Conservation (phyloP, 129 eudicot species). For the Tanacetum coccineum region DNA sequence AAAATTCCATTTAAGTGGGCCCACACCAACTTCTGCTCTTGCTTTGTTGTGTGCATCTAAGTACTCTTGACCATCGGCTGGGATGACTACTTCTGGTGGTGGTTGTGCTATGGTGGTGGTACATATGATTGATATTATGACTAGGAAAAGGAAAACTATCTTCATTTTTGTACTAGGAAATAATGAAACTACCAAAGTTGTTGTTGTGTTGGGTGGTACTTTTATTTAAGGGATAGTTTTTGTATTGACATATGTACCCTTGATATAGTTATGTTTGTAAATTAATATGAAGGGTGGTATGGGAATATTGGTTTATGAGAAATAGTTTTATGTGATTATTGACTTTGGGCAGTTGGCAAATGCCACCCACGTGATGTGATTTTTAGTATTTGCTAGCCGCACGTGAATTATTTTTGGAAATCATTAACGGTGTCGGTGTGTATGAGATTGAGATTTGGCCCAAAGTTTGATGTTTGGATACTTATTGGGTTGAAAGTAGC, state of each 20-base stretch:
- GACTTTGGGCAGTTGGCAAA: conserved; percentile 44
- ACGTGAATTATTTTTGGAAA: conserved; percentile 36
- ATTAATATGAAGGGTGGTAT: conserved; percentile 3
- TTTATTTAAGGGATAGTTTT: conserved; percentile 14
- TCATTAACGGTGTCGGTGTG: not conserved
- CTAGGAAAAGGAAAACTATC: conserved; percentile 20
- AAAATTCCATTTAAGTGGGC: conserved; percentile 61
- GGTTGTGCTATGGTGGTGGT: conserved; percentile 34
- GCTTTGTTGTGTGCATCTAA: conserved; percentile 73
- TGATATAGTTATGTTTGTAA: not conserved
- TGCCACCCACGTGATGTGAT: conserved; percentile 44
- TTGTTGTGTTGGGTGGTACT: not conserved
- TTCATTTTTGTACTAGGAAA: conserved; percentile 30
- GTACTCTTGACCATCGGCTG: conserved; percentile 47
- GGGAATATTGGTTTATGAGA: not conserved
- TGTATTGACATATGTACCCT: conserved; percentile 25
- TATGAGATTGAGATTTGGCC: not conserved
- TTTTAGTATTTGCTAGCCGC: conserved; percentile 30
- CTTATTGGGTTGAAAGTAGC: not conserved
- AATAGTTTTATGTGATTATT: conserved; percentile 16
- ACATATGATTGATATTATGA: conserved; percentile 23
- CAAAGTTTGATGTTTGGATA: not conserved
- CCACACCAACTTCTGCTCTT: conserved; percentile 60
- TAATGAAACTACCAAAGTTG: not conserved
- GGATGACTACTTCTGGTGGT: conserved; percentile 29